Evolutionary conservation across 2,329 filamentous ascomycete species (phyloP), one percentile per base, ranked within the genome.

Genomic region (Byssoonygena ceratinophila): DNA sequence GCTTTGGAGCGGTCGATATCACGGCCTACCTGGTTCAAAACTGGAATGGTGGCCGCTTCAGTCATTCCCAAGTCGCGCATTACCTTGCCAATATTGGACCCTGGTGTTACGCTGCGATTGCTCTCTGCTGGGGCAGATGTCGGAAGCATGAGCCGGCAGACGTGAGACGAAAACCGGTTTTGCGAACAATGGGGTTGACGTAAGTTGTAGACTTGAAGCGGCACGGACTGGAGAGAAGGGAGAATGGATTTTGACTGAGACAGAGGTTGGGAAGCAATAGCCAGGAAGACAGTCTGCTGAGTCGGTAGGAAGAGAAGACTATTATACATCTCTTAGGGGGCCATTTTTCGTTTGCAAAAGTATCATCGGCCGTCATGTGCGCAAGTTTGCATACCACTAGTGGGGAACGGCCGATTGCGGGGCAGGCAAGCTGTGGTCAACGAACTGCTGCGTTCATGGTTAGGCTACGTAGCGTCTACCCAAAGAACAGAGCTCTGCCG

Each of bases 141-240:
- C n/a, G 9, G 40, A 14, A 29, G 40, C 6, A n/a, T 7, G 16
- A 12, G 14, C 14, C 9, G 23, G 22, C 14, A 12, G 3, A 25
- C 16, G 22, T 12, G 23, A 44, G 12, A 27, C 12, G 47, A 31
- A 53, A 52, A 44, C n/a, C 23, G 14, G 46, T 32, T 49, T 41
- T n/a, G 20, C 14, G 14, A 32, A 22, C 31, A 25, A 27, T 27
- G 36, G 27, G 43, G 31, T 23, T 22, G 16, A 40, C 3, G 37
- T 40, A 40, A 14, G 37, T 40, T 40, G 37, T 40, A 40, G 20
- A 40, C 12, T 6, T 16, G n/a, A 23, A 23, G 37, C 37, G n/a
- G 18, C 37, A 12, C 37, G 23, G 18, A 48, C 39, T 43, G 55
- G 46, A 54, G 47, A 39, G 44, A 51, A 44, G 53, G 48, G 36